Evolutionary conservation across 148 eudicot genomes (phyloP), one percentile per base, ranked within the genome.

Genomic region (Spergularia bocconei): DNA sequence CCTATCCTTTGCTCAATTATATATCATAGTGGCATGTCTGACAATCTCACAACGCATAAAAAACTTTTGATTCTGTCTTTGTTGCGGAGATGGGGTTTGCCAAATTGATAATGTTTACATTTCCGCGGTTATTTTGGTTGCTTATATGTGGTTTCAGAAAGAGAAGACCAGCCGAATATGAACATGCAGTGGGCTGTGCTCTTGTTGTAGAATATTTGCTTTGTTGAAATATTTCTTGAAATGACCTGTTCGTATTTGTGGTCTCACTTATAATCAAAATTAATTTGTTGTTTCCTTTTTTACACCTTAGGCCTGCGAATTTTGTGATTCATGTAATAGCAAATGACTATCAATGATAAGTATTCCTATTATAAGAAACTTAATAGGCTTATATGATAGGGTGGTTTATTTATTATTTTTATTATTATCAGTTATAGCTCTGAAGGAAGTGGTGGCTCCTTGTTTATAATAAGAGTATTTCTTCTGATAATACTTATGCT

Each of bases 401-500:
- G 16, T n/a, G 55, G 8, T 67, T n/a, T 15, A 39, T 4, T 29
- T 29, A 41, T 41, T 7, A 7, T 7, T 41, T 0, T 41, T 41
- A 41, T 41, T 7, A 7, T 41, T 41, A 41, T 41, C 44, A 7
- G 44, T 41, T 17, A 41, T 66, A 19, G 7, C 6, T 17, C n/a
- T 52, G 50, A 50, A 39, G 72, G 41, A 23, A 20, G 21, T 55
- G 13, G 39, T 55, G 56, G 21, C 25, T 55, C 50, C 13, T 16
- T 54, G 17, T 51, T 19, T 15, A 19, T 15, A n/a, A 8, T 13
- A 15, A 59, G 17, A 9, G 15, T 29, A 67, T 73, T 4, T 70
- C 6, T 8, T 13, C 14, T 80, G 6, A 21, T 74, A 23, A 21
- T 74, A 23, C 60, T 63, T 67, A 65, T 74, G 67, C 85, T 20